Conservation (phyloP, 208 protist genomes). For the Trypanosoma cruzi region DNA sequence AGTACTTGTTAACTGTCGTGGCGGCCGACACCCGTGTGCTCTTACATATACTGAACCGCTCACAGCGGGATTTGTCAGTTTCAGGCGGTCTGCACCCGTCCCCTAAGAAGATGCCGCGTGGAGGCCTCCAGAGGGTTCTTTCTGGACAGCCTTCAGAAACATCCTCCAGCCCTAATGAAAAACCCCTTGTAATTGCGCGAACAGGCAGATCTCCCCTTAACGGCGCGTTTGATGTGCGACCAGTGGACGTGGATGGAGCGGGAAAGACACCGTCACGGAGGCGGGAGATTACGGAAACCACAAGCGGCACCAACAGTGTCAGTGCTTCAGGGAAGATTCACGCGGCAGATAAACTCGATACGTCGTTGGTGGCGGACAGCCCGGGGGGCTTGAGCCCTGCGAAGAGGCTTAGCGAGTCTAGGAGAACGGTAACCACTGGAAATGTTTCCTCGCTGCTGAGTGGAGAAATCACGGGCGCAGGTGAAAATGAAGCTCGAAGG, state of each 20-base stretch:
- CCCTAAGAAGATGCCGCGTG: too few relatives aligned
- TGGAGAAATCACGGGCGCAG: background rate
- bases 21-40: background rate
- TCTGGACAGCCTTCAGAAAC: background rate
- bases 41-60: background rate
- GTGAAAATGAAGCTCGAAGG: background rate
- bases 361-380: background rate
- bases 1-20: slow-evolving; percentile 1
- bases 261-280: background rate
- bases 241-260: too few relatives aligned
- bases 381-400: background rate
- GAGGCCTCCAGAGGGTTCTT: too few relatives aligned
- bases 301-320: too few relatives aligned
- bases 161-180: background rate
- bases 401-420: background rate
- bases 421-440: background rate
- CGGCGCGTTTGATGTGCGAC: too few relatives aligned
- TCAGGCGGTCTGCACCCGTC: background rate
- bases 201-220: too few relatives aligned
- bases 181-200: background rate
- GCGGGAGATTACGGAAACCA: too few relatives aligned
- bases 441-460: background rate
- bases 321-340: background rate
- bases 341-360: background rate
- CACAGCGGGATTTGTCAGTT: background rate